Percentiles rank a stretch among this genome's conserved stretches.
Evolutionary conservation across 192 early-diverging fungal species (phyloP).

Genomic region (Coemansia sp.): DNA sequence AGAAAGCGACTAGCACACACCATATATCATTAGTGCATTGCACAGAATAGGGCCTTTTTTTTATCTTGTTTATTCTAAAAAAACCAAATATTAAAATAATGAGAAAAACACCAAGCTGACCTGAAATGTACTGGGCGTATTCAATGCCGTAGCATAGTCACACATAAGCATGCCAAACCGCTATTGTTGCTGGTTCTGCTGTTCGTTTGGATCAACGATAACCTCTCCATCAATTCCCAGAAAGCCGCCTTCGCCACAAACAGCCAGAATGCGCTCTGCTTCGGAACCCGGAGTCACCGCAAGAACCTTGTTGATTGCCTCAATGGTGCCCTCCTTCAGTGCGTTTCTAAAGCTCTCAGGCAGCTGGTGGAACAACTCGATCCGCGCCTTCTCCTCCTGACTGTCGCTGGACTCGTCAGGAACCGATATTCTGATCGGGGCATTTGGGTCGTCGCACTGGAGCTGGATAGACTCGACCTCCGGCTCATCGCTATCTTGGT

Average conservation of each 20-base stretch:
- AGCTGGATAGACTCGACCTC: slow-evolving; percentile 70
- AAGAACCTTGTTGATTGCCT: slow-evolving; percentile 81
- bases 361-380: slow-evolving; percentile 70
- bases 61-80: not conserved
- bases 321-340: slow-evolving; percentile 72
- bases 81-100: not conserved
- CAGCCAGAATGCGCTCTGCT: slow-evolving; percentile 74
- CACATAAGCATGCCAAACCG: not conserved
- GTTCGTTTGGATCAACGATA: slow-evolving; percentile 45
- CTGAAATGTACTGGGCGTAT: too few relatives aligned
- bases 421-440: slow-evolving; percentile 69
- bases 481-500: slow-evolving; percentile 34
- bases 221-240: slow-evolving; percentile 53
- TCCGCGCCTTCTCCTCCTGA: slow-evolving; percentile 58
- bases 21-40: not conserved
- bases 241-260: slow-evolving; percentile 75
- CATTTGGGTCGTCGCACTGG: slow-evolving; percentile 69
- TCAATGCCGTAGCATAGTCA: not conserved
- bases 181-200: slow-evolving; percentile 8
- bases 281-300: slow-evolving; percentile 66
- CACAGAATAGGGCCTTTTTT: not conserved
- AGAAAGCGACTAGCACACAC: not conserved
- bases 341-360: slow-evolving; percentile 75
- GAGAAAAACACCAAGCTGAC: not conserved
- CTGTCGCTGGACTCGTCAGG: slow-evolving; percentile 54